Percentiles rank a stretch among this genome's conserved stretches.
phyloP scores from a whole-genome alignment of 2,329 filamentous ascomycete genomes.

The Xylaria sp. region DNA sequence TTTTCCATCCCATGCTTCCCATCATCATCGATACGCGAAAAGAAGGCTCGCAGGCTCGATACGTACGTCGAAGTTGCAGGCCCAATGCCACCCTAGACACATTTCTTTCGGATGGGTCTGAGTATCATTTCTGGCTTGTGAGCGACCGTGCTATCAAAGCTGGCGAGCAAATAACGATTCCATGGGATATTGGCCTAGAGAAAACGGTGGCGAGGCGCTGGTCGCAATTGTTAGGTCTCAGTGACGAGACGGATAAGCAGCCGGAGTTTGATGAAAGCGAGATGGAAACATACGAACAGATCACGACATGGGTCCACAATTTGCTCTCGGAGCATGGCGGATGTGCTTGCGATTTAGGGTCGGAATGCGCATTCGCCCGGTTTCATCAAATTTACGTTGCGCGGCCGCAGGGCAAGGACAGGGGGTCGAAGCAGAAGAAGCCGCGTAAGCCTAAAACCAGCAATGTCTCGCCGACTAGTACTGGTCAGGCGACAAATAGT shows the following conservation, averaged over 20 bases:
- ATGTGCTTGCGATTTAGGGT: conserved; percentile 65
- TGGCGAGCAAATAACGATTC: conserved; percentile 58
- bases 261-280: conserved; percentile 53
- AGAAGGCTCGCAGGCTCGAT: conserved; percentile 81
- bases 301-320: conserved; percentile 60
- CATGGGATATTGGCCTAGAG: conserved; percentile 62
- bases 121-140: conserved; percentile 91
- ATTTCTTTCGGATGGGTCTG: conserved; percentile 68
- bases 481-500: conserved; percentile 57
- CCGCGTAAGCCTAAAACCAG: conserved; percentile 50
- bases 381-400: conserved; percentile 55
- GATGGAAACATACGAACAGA: conserved; percentile 50
- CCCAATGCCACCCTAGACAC: conserved; percentile 88
- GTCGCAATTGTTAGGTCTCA: conserved; percentile 55
- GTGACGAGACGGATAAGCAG: conserved; percentile 48
- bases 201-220: conserved; percentile 51
- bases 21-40: conserved; percentile 83
- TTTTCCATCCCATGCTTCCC: conserved; percentile 82
- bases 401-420: conserved; percentile 39
- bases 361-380: conserved; percentile 58
- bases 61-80: conserved; percentile 84
- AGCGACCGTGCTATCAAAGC: conserved; percentile 69
- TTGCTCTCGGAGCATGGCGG: conserved; percentile 74
- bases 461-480: conserved; percentile 57
- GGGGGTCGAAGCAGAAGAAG: conserved; percentile 43